Evolutionary conservation across 495 filamentous ascomycete species (phyloP), one percentile per base, ranked within the genome.

Genomic region (Mytilinidion resinicola): DNA sequence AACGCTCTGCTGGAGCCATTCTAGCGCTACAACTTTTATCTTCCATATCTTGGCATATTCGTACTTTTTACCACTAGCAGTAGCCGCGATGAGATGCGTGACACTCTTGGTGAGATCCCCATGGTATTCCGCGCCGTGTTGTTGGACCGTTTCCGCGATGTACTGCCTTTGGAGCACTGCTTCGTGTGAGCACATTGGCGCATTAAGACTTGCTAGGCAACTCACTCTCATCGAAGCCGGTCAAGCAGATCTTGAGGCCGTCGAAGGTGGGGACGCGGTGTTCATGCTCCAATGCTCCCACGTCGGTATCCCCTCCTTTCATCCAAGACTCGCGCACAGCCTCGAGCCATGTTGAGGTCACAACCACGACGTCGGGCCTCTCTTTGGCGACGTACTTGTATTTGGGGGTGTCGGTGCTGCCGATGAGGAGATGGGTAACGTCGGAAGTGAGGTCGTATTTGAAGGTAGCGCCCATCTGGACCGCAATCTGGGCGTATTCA

Each of bases 331-430:
- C 73, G 11, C 90, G 82, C 17, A 96, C 83, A 25, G 89, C 90
- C 48, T 91, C 82, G 51, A 98, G 78, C 89, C 89, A 98, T 67
- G 81, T 80, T 33, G 85, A 82, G 42, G 77, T 78, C 71, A 98
- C 80, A 49, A 89, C 87, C 55, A 80, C 82, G 63, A 98, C 84
- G 69, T 98, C 93, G 36, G 84, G 79, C 33, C 93, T 80, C 69
- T 91, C 88, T 60, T 84, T 90, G 20, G 93, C 93, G 66, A 96
- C 92, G 73, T 93, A 96, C 67, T 85, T 86, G 76, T 98, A 98
- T 70, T 98, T 98, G 12, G 85, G 81, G 0, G 91, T 96, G 62
- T 89, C 80, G 55, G 86, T 85, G 57, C 88, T 85, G 65, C 91
- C 93, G 61, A 96, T 88, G 62, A 98, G 82, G 33, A 98, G 81